Evolutionary conservation across 163 green algal species (phyloP), one percentile per base, ranked within the genome.

Genomic region (Volvox carteri): DNA sequence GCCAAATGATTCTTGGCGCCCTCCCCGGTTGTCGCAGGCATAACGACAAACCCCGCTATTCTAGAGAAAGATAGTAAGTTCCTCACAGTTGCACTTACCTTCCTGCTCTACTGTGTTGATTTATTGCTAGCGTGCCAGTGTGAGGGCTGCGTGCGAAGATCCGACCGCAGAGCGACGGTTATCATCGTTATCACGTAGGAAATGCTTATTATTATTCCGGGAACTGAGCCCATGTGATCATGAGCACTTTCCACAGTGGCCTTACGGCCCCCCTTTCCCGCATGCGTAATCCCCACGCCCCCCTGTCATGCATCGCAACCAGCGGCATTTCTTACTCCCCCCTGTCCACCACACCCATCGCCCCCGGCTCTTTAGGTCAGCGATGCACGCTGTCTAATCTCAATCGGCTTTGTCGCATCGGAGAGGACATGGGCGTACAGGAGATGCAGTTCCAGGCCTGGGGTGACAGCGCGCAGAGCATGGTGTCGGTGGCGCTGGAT

Each of bases 1-100:
- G n/a, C n/a, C n/a, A n/a, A n/a, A n/a, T n/a, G n/a, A n/a, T n/a
- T 58, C 12, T 58, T 58, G 48, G 11, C 56, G 56, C 56, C 56
- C 18, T 41, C 56, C 37, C 70, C 70, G 42, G 3, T 28, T 1
- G 11, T 16, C 23, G 28, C 86, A 93, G 96, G 96, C 37, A 94
- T 98, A 70, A 98, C 96, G 0, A 98, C 96, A 28, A 98, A 98
- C 86, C 96, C 96, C 28, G 78, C 78, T 48, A 97, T 98, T 50
- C 90, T 98, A 7, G 90, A 96, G 52, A 86, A 92, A 0, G 95
- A 97, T 73, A 88, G 88, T 50, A 93, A 95, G 65, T 72, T n/a
- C n/a, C n/a, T n/a, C n/a, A n/a, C n/a, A n/a, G n/a, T n/a, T n/a
- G n/a, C n/a, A n/a, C n/a, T n/a, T n/a, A n/a, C n/a, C n/a, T n/a